Evolutionary conservation across 1,284 basidiomycete genomes (phyloP).

Genomic region (Rhodotorula sp.): DNA sequence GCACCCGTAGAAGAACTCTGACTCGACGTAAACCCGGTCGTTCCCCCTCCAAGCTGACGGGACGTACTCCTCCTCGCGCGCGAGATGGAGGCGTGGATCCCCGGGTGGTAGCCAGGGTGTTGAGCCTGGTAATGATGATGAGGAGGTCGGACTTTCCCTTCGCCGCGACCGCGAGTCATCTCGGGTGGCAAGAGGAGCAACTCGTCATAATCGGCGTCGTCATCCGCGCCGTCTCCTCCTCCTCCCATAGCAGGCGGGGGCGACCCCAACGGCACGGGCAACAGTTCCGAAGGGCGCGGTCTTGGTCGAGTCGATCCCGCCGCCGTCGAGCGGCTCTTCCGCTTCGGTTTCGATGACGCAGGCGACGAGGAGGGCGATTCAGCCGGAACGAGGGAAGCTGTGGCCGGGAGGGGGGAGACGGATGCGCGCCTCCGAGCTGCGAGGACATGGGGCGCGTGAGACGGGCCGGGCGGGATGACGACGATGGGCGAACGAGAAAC

Average conservation of each 20-base stretch:
- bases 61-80: not conserved
- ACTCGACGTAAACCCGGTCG: not conserved
- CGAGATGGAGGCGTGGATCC: no score
- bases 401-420: conserved; percentile 4
- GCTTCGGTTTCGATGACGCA: not conserved
- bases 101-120: no score
- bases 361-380: not conserved
- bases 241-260: not conserved
- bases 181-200: conserved; percentile 19
- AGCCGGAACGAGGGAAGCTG: not conserved
- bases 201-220: conserved; percentile 3
- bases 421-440: conserved; percentile 4
- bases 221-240: not conserved
- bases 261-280: conserved; percentile 2
- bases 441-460: conserved; percentile 17
- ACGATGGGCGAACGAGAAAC: conserved; percentile 4
- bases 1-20: not conserved
- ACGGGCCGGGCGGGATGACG: conserved; percentile 4
- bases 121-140: not conserved
- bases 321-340: not conserved
- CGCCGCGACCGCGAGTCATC: conserved; percentile 17
- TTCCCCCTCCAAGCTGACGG: not conserved
- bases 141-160: conserved; percentile 15
- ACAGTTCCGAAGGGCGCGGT: conserved; percentile 8
- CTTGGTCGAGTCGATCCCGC: not conserved